Evolutionary conservation across 208 protist species (phyloP).

Genomic region (Zelonia costaricensis): DNA sequence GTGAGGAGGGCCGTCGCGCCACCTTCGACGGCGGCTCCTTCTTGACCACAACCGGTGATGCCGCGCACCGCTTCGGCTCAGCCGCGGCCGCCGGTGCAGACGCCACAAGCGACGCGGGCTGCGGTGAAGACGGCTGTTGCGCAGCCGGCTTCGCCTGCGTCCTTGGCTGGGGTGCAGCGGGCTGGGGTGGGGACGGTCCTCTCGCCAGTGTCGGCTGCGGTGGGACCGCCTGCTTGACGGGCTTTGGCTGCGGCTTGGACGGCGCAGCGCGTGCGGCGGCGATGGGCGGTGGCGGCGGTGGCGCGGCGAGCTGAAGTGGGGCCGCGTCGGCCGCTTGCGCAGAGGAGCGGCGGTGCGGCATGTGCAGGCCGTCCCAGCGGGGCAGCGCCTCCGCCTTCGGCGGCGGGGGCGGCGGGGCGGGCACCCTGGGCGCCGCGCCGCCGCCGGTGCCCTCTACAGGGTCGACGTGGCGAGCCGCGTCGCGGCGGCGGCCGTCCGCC

Average conservation of each 20-base stretch:
- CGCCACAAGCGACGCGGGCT: neutral
- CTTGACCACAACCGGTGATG: neutral
- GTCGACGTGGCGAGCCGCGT: conserved; percentile 1
- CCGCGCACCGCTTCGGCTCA: neutral
- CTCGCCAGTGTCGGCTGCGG: too few species aligned
- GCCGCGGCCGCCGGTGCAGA: neutral
- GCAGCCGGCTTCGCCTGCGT: neutral
- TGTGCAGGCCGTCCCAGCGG: conserved; percentile 16
- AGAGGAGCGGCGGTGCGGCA: conserved; percentile 20
- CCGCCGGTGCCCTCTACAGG: neutral
- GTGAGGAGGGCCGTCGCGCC: neutral
- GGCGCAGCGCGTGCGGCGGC: neutral
- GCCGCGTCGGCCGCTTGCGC: neutral
- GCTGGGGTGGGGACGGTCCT: too few species aligned
- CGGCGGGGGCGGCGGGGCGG: neutral
- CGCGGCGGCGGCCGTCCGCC: neutral
- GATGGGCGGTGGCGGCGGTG: conserved; percentile 4
- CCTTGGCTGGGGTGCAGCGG: too few species aligned
- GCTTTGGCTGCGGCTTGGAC: too few species aligned
- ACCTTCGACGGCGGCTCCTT: conserved; percentile 10
- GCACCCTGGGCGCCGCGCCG: neutral
- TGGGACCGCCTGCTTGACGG: too few species aligned
- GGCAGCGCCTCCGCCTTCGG: conserved; percentile 18
- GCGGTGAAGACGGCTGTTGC: neutral
- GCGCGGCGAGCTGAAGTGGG: neutral